A percentile compares a stretch with the other conserved stretches of the same genome.
Conservation (phyloP, 371 early-diverging fungal species). For the Dichotomocladium elegans region DNA sequence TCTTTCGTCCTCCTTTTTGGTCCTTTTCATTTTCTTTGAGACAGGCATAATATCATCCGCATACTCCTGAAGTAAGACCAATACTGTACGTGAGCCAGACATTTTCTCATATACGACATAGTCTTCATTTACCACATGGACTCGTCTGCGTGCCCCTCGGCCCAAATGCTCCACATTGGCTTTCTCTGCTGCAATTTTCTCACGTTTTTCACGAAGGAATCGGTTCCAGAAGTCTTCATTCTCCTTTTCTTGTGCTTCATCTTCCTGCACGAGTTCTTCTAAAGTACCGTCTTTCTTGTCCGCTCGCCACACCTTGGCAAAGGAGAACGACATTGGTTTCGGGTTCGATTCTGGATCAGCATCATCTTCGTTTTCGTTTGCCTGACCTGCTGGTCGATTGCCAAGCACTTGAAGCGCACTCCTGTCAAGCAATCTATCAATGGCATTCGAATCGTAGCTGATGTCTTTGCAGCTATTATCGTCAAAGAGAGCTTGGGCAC, state of each 20-base stretch:
- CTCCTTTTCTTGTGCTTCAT: conserved; percentile 6
- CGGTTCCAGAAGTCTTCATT: conserved; percentile 49
- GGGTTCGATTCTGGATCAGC: neutral
- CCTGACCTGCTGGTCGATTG: neutral
- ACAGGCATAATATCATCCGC: no score
- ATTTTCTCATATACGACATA: no score
- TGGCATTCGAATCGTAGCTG: conserved; percentile 50
- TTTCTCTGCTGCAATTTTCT: conserved; percentile 9
- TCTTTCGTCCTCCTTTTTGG: no score
- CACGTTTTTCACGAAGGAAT: conserved; percentile 23
- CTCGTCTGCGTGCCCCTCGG: conserved; percentile 39
- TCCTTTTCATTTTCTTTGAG: no score
- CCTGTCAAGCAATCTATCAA: conserved; percentile 68
- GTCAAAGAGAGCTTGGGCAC: conserved; percentile 80
- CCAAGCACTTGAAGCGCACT: conserved; percentile 11
- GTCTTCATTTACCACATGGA: conserved; percentile 11
- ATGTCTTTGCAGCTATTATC: conserved; percentile 54
- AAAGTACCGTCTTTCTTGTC: conserved; percentile 9
- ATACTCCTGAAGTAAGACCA: no score
- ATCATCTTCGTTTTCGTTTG: no score
- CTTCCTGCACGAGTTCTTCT: conserved; percentile 16
- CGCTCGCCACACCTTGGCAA: conserved; percentile 42
- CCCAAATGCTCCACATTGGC: no score
- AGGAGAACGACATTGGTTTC: conserved; percentile 29
- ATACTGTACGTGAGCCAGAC: no score